phyloP scores from a whole-genome alignment of 208 protist genomes.

The Trichomonas tenax region DNA sequence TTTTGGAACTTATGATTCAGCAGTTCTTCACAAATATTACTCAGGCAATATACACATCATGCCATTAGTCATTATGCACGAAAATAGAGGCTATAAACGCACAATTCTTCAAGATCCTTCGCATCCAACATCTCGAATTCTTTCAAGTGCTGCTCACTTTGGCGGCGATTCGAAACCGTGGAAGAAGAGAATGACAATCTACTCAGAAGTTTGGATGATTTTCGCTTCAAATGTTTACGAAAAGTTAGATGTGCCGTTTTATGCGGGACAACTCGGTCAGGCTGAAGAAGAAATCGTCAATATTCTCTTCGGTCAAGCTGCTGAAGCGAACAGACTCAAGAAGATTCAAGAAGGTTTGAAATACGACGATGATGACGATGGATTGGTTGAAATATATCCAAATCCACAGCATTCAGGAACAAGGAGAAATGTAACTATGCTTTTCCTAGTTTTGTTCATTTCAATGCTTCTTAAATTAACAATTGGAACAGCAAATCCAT shows the following conservation, averaged over 20 bases:
- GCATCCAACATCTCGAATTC: background rate
- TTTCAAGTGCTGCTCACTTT: background rate
- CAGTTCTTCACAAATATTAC: background rate
- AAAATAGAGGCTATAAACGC: background rate
- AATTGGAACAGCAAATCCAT: background rate
- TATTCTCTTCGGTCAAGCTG: background rate
- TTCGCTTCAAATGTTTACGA: background rate
- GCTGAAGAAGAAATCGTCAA: background rate
- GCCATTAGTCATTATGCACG: background rate
- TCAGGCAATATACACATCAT: background rate
- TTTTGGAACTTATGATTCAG: background rate
- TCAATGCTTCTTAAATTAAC: background rate
- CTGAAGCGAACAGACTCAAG: background rate
- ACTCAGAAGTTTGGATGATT: background rate
- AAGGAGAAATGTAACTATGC: background rate
- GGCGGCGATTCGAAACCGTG: background rate
- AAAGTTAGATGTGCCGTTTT: background rate
- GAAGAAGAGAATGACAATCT: background rate
- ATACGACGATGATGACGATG: background rate
- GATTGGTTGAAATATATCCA: background rate
- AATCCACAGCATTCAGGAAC: background rate
- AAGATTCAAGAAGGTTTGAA: background rate
- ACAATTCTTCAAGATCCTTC: background rate
- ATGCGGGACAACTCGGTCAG: background rate
- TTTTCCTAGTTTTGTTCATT: background rate